Conservation (phyloP, 2,329 filamentous ascomycete genomes). For the Blastomyces emzantsi region DNA sequence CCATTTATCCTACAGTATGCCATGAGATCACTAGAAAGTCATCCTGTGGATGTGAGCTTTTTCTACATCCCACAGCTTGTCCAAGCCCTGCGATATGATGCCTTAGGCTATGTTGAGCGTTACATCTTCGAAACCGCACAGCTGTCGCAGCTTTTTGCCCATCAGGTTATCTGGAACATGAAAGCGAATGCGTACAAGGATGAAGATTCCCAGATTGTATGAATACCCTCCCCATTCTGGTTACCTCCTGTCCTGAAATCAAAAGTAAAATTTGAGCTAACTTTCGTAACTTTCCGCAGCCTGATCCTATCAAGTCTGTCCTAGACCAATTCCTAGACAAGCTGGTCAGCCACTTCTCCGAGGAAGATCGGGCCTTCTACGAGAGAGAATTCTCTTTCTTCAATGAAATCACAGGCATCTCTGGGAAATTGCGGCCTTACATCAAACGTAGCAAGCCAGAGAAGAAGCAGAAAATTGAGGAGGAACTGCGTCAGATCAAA, state of each 20-base stretch:
- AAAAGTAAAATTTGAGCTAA: not conserved
- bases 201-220: slow-evolving; percentile 75
- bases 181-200: slow-evolving; percentile 99
- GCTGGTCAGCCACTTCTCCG: slow-evolving; percentile 73
- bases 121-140: slow-evolving; percentile 97
- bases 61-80: slow-evolving; percentile 99
- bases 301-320: slow-evolving; percentile 86
- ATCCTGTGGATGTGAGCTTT: slow-evolving; percentile 94
- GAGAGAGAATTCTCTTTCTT: slow-evolving; percentile 98
- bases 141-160: slow-evolving; percentile 95
- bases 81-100: slow-evolving; percentile 86
- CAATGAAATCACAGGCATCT: slow-evolving; percentile 89
- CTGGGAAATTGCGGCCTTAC: slow-evolving; percentile 86
- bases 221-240: slow-evolving; percentile 23
- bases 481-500: slow-evolving; percentile 93
- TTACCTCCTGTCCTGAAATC: slow-evolving; percentile 10
- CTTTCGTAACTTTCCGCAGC: slow-evolving; percentile 38
- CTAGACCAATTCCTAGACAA: slow-evolving; percentile 82
- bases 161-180: slow-evolving; percentile 99
- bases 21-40: slow-evolving; percentile 86
- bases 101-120: slow-evolving; percentile 84
- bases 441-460: slow-evolving; percentile 89
- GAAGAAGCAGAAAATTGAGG: slow-evolving; percentile 98
- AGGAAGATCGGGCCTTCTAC: slow-evolving; percentile 74
- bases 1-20: slow-evolving; percentile 94